These are phyloP conservation scores for Suillus discolor DNA, from an alignment of 768 basidiomycete genomes.

Conservation along the genomic window DNA sequence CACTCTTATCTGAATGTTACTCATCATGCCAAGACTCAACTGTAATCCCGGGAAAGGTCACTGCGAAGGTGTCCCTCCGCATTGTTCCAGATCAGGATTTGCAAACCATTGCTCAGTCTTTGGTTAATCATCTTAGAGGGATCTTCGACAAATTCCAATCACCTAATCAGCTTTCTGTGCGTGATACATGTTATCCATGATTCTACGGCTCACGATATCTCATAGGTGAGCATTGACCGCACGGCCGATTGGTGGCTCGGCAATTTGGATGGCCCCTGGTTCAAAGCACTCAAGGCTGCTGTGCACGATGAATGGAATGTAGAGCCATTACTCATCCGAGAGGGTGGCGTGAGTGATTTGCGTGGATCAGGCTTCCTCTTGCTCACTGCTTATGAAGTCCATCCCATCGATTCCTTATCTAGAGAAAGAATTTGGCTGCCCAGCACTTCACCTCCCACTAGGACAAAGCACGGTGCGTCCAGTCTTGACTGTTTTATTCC, in stretches of 20 bases:
- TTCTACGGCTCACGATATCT: not conserved
- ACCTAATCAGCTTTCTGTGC: conserved; percentile 72
- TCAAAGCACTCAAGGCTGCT: conserved; percentile 80
- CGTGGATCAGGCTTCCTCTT: not conserved
- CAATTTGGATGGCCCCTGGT: conserved; percentile 82
- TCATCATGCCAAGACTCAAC: conserved; percentile 61
- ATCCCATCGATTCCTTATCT: conserved; percentile 94
- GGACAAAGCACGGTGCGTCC: conserved; percentile 84
- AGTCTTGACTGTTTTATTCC: conserved; percentile 3
- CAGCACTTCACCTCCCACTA: conserved; percentile 91
- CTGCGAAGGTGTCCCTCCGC: conserved; percentile 85
- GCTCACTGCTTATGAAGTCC: conserved; percentile 51
- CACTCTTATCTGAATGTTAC: not conserved
- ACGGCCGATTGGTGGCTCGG: conserved; percentile 98
- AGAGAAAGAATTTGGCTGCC: conserved; percentile 89
- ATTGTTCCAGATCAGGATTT: conserved; percentile 94
- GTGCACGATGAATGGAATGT: conserved; percentile 87
- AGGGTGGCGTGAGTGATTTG: conserved; percentile 76
- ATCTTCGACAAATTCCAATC: conserved; percentile 65
- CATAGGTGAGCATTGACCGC: conserved; percentile 75
- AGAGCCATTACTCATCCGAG: conserved; percentile 84
- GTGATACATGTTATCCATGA: not conserved
- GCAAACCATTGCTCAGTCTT: conserved; percentile 60
- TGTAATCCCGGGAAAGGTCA: conserved; percentile 84
- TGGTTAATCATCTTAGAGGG: conserved; percentile 58